Base-by-base conservation (phyloP, 1,139 yeast genomes). In the Scheffersomyces titani region DNA sequence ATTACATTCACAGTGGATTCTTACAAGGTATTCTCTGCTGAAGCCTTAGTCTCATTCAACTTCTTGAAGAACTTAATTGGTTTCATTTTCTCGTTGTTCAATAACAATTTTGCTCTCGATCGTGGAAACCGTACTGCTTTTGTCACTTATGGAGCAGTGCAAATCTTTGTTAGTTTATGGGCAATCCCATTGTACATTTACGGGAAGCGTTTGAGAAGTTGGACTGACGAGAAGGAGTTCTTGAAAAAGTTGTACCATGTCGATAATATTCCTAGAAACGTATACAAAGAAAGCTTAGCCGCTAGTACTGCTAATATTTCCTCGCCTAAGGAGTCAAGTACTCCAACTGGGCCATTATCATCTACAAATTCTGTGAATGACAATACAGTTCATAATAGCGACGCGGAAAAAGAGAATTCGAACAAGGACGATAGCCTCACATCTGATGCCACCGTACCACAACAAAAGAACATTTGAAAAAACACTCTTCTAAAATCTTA, bases 1-100 rank as follows among this genome's bases (percentile, higher is more conserved):
- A 86, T 85, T 56, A 84, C 89, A 0, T 85, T 79, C 64, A 77
- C 85, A 1, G 87, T 86, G 21, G 90, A 86, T 65, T 78, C 83
- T 6, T 85, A 86, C 68, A 81, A 80, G 59, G 74, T 80, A 75
- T 84, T 80, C 73, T 88, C 90, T 0, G 80, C 85, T 7, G 90
- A 86, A 65, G 77, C 86, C 0, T 74, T 86, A 53, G 90, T 86
- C 3, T 76, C 87, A 11, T 74, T 85, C 56, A 85, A 85, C 66
- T 73, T 86, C 54, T 69, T 77, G 56, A 86, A 86, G 66, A 86
- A 86, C 63, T 68, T 82, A 6, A 57, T 85, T 36, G 89, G 89
- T 6, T 84, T 86, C 63, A 67, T 80, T 16, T 85, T 86, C 64
- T 83, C 89, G 2, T 72, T 85, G 44, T 85, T 86, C 69, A 86